These are phyloP conservation scores for Polygonum maritimum DNA, from an alignment of 148 eudicot species.

Conservation along the genomic window DNA sequence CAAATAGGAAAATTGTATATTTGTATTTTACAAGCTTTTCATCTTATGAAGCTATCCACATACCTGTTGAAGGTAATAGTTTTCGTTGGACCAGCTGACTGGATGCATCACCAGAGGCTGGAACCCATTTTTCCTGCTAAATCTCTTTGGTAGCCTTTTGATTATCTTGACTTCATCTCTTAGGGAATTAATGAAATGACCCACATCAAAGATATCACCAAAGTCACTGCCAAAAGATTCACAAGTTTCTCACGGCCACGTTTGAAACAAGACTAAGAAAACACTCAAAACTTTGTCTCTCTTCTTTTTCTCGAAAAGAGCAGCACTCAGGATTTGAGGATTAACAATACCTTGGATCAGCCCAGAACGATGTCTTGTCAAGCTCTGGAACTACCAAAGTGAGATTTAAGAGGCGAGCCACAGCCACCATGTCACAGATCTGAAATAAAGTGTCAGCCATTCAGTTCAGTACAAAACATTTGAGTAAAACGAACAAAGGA, in stretches of 20 bases:
- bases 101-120: slow-evolving; percentile 48
- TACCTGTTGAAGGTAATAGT: slow-evolving; percentile 88
- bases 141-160: slow-evolving; percentile 71
- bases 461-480: slow-evolving; percentile 20
- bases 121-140: slow-evolving; percentile 37
- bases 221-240: slow-evolving; percentile 51
- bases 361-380: slow-evolving; percentile 97
- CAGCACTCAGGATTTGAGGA: neutral
- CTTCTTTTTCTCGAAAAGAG: too few species aligned
- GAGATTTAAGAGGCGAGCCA: slow-evolving; percentile 83
- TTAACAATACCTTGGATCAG: slow-evolving; percentile 71
- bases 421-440: slow-evolving; percentile 94
- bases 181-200: slow-evolving; percentile 78
- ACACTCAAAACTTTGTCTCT: neutral
- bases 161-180: slow-evolving; percentile 75
- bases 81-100: slow-evolving; percentile 92
- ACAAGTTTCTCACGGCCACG: neutral
- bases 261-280: neutral
- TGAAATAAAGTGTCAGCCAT: slow-evolving; percentile 24
- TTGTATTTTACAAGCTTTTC: neutral
- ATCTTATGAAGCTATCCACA: slow-evolving; percentile 6
- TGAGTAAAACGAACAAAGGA: neutral
- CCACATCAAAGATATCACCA: slow-evolving; percentile 86
- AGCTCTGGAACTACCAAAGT: slow-evolving; percentile 93
- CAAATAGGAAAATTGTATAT: neutral